phyloP scores from a whole-genome alignment of 305 asterid genomes.

The Salvia sclarea region DNA sequence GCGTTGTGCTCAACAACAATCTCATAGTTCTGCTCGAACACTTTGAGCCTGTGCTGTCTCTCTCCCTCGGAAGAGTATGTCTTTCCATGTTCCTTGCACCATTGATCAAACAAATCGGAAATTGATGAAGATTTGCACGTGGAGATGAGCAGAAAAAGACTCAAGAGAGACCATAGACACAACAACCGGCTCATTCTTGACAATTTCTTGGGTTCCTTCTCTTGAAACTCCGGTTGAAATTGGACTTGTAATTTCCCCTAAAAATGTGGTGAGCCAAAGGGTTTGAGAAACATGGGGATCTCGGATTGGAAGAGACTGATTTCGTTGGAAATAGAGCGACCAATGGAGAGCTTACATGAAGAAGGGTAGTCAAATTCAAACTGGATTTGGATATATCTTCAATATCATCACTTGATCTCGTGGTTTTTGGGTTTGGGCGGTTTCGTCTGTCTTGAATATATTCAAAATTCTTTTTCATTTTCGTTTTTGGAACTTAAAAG shows the following conservation, averaged over 20 bases:
- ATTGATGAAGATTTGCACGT: slow-evolving; percentile 46
- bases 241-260: slow-evolving; percentile 29
- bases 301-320: slow-evolving; percentile 26
- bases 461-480: background rate
- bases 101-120: slow-evolving; percentile 60
- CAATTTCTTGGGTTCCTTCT: slow-evolving; percentile 6
- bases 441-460: background rate
- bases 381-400: background rate
- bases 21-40: slow-evolving; percentile 65
- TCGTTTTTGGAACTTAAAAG: background rate
- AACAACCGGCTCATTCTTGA: slow-evolving; percentile 44
- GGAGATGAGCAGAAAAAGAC: slow-evolving; percentile 40
- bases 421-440: background rate
- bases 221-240: slow-evolving; percentile 18
- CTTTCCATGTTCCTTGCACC: slow-evolving; percentile 70
- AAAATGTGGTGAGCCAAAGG: slow-evolving; percentile 35
- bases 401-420: background rate
- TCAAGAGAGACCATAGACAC: slow-evolving; percentile 36
- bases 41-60: slow-evolving; percentile 48
- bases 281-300: slow-evolving; percentile 30
- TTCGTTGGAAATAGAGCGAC: slow-evolving; percentile 10
- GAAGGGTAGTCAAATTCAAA: slow-evolving; percentile 16
- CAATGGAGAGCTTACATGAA: slow-evolving; percentile 14
- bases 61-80: slow-evolving; percentile 68
- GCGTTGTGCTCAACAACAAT: slow-evolving; percentile 53